phyloP scores from a whole-genome alignment of 73 alveolate species.

The Breviolum minutum region DNA sequence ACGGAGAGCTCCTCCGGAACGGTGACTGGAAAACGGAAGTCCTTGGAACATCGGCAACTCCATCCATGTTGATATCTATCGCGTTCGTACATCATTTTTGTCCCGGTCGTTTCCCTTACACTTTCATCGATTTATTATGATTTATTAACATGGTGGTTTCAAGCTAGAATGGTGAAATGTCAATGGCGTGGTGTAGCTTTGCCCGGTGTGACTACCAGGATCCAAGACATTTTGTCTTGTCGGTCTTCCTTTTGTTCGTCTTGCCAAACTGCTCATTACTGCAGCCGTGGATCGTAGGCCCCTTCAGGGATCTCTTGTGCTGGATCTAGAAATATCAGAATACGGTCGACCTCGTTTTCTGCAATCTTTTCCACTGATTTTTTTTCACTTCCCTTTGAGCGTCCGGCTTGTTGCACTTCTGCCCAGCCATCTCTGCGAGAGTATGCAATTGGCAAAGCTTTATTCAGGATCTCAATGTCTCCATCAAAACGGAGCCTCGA shows the following conservation, averaged over 20 bases:
- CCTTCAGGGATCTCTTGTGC: constrained; percentile 21
- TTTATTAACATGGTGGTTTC: neutral
- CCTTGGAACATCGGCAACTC: neutral
- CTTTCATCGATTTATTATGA: neutral
- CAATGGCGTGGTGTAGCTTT: too few relatives aligned
- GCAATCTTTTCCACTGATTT: neutral
- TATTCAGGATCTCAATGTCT: constrained; percentile 53
- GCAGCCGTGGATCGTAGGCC: constrained; percentile 38
- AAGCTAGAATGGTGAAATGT: neutral
- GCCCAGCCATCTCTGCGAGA: constrained; percentile 76
- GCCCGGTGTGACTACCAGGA: too few relatives aligned
- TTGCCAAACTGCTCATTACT: neutral
- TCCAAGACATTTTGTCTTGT: neutral
- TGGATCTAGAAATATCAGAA: constrained; percentile 24
- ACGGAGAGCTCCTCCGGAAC: constrained; percentile 87
- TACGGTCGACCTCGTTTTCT: constrained; percentile 14
- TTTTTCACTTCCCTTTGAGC: neutral
- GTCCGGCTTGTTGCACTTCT: neutral
- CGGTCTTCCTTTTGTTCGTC: neutral
- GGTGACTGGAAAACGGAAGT: constrained; percentile 77
- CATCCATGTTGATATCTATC: neutral
- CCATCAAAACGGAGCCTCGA: neutral
- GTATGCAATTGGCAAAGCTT: constrained; percentile 45
- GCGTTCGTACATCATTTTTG: too few relatives aligned
- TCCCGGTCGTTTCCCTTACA: neutral